phyloP scores from a whole-genome alignment of 345 rosid species.

The Eucalyptus virginea region DNA sequence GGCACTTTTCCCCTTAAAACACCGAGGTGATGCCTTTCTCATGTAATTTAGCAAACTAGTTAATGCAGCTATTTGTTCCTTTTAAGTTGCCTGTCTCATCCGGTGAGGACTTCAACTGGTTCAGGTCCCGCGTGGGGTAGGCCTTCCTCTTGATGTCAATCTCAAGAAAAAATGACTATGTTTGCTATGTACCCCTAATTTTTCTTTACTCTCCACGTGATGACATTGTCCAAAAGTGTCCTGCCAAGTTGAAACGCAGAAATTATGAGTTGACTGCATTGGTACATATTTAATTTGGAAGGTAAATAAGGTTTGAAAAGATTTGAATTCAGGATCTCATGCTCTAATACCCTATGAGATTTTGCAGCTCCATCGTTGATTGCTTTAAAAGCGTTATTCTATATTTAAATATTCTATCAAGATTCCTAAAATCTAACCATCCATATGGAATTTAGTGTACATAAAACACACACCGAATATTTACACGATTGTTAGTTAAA shows the following conservation, averaged over 20 bases:
- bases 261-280: neutral
- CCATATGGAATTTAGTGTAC: neutral
- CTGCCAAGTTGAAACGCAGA: neutral
- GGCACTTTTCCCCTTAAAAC: too few species aligned
- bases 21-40: neutral
- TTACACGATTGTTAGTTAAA: too few species aligned
- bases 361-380: fast-evolving
- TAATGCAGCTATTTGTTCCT: neutral
- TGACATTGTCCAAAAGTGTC: neutral
- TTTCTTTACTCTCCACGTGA: neutral
- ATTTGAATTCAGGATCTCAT: neutral
- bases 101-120: neutral
- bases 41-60: neutral
- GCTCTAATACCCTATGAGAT: too few species aligned
- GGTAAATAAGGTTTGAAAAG: fast-evolving
- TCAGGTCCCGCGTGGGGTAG: neutral
- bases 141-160: neutral
- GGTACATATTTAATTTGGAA: too few species aligned
- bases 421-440: neutral
- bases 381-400: neutral
- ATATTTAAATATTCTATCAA: conserved; percentile 10
- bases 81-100: neutral
- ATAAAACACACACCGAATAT: conserved; percentile 17
- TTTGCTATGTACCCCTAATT: neutral
- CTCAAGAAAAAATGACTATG: neutral